A percentile compares a stretch with the other conserved stretches of the same genome.
These are phyloP conservation scores for Kuraishia borneana DNA, from an alignment of 805 yeast species.

Conservation along the genomic window DNA sequence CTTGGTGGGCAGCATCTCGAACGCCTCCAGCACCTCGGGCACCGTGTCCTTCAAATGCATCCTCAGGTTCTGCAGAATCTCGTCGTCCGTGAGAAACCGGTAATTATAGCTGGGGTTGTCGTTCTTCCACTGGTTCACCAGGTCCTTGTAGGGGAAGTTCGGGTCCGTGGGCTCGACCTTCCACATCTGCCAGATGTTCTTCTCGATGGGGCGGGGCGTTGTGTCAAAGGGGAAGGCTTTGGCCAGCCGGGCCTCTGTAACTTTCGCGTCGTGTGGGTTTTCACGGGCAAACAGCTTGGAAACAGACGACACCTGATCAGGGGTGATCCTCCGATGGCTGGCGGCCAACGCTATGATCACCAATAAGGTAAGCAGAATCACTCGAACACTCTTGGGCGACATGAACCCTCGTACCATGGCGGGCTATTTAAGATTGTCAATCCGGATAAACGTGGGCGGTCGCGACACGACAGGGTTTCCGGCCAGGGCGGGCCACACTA, in stretches of 20 bases:
- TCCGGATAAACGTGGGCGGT: too few species aligned
- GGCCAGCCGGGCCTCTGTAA: constrained; percentile 16
- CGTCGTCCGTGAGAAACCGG: constrained; percentile 16
- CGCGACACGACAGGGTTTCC: too few species aligned
- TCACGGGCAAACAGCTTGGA: neutral
- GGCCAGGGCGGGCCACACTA: too few species aligned
- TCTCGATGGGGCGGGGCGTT: constrained; percentile 15
- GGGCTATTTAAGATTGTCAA: too few species aligned
- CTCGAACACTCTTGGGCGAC: too few species aligned
- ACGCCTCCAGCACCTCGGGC: constrained; percentile 47
- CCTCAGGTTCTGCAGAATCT: constrained; percentile 9
- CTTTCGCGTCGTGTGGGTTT: neutral
- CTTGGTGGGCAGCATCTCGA: constrained; percentile 40
- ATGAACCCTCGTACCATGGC: too few species aligned
- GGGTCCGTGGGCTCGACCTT: constrained; percentile 19
- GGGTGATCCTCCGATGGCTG: too few species aligned
- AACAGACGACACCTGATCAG: too few species aligned
- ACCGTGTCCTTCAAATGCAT: constrained; percentile 16
- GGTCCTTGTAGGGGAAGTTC: constrained; percentile 20
- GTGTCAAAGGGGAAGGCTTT: constrained; percentile 20
- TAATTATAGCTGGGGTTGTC: constrained; percentile 18
- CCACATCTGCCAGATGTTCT: constrained; percentile 12
- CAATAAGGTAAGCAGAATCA: too few species aligned
- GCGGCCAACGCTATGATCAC: too few species aligned
- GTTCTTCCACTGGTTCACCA: constrained; percentile 21